Percentiles rank a stretch among this genome's conserved stretches.
These are phyloP conservation scores for Punica granatum DNA, from an alignment of 345 rosid species.

Conservation along the genomic window DNA sequence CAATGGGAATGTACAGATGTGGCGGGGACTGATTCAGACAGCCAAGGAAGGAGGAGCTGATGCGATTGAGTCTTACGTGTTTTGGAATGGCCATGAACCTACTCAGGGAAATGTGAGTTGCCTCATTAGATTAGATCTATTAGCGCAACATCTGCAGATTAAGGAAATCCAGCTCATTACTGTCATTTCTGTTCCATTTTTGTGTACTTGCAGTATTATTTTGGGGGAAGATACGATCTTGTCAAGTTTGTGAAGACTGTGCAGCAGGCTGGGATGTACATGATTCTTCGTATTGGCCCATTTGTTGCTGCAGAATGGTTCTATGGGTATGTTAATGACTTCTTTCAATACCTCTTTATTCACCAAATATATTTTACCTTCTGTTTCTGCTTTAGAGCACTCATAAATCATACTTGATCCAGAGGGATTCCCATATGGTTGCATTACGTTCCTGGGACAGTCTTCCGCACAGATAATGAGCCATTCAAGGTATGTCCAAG, in stretches of 20 bases:
- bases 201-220: conserved; percentile 51
- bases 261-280: conserved; percentile 81
- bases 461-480: conserved; percentile 71
- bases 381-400: background rate
- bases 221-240: conserved; percentile 73
- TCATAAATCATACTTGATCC: conserved; percentile 9
- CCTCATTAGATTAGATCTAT: background rate
- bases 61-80: conserved; percentile 79
- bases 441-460: conserved; percentile 81
- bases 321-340: conserved; percentile 48
- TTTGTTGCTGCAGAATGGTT: conserved; percentile 93
- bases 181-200: background rate
- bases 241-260: conserved; percentile 83
- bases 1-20: conserved; percentile 43
- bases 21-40: conserved; percentile 76
- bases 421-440: conserved; percentile 93
- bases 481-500: conserved; percentile 59
- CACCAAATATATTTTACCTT: background rate
- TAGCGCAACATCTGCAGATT: background rate
- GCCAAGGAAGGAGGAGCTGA: conserved; percentile 92
- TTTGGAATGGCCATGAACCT: conserved; percentile 92
- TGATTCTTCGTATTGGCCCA: conserved; percentile 96
- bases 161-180: background rate
- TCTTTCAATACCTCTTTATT: background rate
- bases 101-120: conserved; percentile 57